Evolutionary conservation across 345 rosid species (phyloP).

Genomic region (Aquilaria sinensis): DNA sequence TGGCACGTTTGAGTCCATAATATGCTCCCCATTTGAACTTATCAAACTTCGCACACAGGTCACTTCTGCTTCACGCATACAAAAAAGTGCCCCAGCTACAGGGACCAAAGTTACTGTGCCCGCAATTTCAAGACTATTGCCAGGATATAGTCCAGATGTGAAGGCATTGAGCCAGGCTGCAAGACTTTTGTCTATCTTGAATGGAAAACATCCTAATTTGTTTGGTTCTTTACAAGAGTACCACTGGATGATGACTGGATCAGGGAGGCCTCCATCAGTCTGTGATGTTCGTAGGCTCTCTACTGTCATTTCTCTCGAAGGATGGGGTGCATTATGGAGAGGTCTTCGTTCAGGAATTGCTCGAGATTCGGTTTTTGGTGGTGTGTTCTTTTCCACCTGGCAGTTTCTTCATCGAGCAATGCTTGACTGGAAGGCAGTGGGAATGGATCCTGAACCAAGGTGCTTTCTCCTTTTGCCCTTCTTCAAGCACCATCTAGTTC

Average conservation of each 20-base stretch:
- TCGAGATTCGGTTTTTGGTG: conserved; percentile 76
- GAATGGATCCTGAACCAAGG: conserved; percentile 86
- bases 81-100: conserved; percentile 24
- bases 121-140: conserved; percentile 36
- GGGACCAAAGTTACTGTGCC: conserved; percentile 38
- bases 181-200: conserved; percentile 65
- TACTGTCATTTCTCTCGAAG: conserved; percentile 72
- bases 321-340: conserved; percentile 73
- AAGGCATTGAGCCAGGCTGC: conserved; percentile 53
- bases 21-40: conserved; percentile 77
- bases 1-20: conserved; percentile 70
- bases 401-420: conserved; percentile 65
- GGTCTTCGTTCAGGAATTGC: conserved; percentile 69
- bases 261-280: conserved; percentile 80
- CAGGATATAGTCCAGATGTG: conserved; percentile 56
- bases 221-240: conserved; percentile 57
- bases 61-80: conserved; percentile 53
- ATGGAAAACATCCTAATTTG: conserved; percentile 62
- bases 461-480: conserved; percentile 12
- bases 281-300: conserved; percentile 56
- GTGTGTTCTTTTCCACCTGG: conserved; percentile 87
- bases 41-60: conserved; percentile 78
- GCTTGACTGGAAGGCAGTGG: conserved; percentile 83
- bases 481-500: too few species aligned
- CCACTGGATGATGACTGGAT: conserved; percentile 97